Conservation (phyloP, 768 basidiomycete genomes). For the Lentinula guzmanii region DNA sequence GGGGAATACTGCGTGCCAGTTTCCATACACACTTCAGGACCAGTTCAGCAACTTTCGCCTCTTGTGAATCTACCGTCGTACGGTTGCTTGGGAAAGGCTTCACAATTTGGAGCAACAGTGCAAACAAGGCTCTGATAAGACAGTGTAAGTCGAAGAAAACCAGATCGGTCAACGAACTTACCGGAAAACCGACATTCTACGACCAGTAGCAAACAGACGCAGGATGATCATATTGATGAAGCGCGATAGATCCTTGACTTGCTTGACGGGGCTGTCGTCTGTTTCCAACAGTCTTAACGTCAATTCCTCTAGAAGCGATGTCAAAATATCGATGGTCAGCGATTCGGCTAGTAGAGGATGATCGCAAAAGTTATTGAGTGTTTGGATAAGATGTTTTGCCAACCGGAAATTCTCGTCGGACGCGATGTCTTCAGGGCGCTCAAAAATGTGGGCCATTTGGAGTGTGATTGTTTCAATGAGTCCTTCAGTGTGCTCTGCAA, state of each 20-base stretch:
- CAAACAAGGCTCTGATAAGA: constrained; percentile 61
- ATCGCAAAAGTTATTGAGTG: constrained; percentile 91
- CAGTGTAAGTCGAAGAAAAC: constrained; percentile 9
- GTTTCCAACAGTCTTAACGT: constrained; percentile 90
- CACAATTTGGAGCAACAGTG: constrained; percentile 74
- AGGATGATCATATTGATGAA: constrained; percentile 99
- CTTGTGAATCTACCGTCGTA: constrained; percentile 68
- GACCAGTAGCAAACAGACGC: constrained; percentile 84
- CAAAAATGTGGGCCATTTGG: constrained; percentile 91
- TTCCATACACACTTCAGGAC: constrained; percentile 98
- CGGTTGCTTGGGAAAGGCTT: constrained; percentile 78
- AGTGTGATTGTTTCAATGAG: constrained; percentile 86
- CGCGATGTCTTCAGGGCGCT: constrained; percentile 67
- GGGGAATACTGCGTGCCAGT: constrained; percentile 88
- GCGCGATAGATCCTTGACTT: constrained; percentile 88
- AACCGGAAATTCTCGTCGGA: constrained; percentile 83
- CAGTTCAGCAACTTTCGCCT: constrained; percentile 86
- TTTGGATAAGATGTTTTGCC: constrained; percentile 96
- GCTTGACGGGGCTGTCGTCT: constrained; percentile 76
- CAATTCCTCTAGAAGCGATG: constrained; percentile 85
- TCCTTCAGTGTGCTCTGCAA: constrained; percentile 75
- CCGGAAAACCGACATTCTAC: constrained; percentile 90
- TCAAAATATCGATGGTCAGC: constrained; percentile 77
- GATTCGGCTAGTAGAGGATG: constrained; percentile 84
- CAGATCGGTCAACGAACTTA: constrained; percentile 27